Base-by-base conservation (phyloP, 1,284 basidiomycete species). In the Melampsora americana region DNA sequence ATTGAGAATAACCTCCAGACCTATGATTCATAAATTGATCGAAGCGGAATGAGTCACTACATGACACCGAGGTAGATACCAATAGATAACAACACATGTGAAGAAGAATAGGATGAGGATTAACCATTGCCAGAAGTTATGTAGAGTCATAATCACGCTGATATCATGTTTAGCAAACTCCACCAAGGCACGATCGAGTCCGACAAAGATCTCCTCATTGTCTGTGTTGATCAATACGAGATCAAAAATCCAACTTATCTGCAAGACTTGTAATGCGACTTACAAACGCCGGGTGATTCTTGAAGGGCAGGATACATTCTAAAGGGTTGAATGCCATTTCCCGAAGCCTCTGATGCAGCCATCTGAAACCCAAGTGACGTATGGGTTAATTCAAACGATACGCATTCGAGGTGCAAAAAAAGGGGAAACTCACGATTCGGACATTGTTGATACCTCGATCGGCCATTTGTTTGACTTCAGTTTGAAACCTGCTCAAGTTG, bases 381-480 rank as follows among this genome's bases (percentile, higher is more conserved):
- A 14, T 44, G 12, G 42, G 42, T 44, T 79, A 44, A 74, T 18
- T 78, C 53, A 67, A 79, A 78, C 12, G 77, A 77, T 48, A 76
- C 66, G 23, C 26, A 60, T 3, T 69, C 50, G 5, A 70, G 66
- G 0, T 59, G 61, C 11, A 77, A 77, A 44, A 79, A 77, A 2
- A 66, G 69, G n/a, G n/a, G 20, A 35, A 28, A 12, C 79, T 77
- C 79, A 80, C 80, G 78, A 80, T 79, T 64, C 80, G 77, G 14
- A 80, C 76, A 56, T 80, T 79, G 59, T 80, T 80, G 65, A 80
- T 77, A 28, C 79, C 79, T 16, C 67, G 76, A 1, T 74, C 77
- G 0, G 73, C 68, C 65, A 80, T 74, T 68, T 80, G 78, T 60
- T 80, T 75, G 20, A 80, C 74, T 69, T 80, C 79, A 5, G 23